Conservation (phyloP, 495 filamentous ascomycete genomes). For the Venustampulla echinocandica region DNA sequence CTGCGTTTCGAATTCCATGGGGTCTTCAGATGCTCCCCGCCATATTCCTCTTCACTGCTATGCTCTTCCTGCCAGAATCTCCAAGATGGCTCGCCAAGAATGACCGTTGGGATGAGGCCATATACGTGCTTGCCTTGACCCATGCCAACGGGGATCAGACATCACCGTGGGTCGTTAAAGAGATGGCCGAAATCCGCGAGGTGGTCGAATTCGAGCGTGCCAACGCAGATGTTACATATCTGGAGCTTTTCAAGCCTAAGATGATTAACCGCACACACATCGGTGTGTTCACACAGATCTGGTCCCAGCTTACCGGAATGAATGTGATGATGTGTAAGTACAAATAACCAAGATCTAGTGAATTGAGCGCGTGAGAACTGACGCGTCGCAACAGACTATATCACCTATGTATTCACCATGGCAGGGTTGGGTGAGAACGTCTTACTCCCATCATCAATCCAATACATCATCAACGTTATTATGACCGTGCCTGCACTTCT, state of each 20-base stretch:
- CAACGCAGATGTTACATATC: constrained; percentile 52
- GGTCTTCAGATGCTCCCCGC: constrained; percentile 68
- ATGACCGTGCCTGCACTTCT: constrained; percentile 48
- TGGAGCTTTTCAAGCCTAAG: constrained; percentile 57
- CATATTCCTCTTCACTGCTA: constrained; percentile 50
- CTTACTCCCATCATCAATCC: constrained; percentile 60
- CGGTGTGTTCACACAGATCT: constrained; percentile 74
- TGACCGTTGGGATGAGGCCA: constrained; percentile 64
- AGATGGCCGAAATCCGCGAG: constrained; percentile 61
- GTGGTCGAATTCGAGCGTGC: constrained; percentile 61
- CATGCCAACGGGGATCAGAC: constrained; percentile 58
- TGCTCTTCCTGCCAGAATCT: constrained; percentile 63
- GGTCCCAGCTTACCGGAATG: constrained; percentile 78
- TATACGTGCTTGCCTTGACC: constrained; percentile 53
- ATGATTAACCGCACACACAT: constrained; percentile 72
- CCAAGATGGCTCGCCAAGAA: constrained; percentile 70
- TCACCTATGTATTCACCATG: constrained; percentile 64
- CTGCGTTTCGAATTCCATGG: constrained; percentile 67
- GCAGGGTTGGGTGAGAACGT: constrained; percentile 52
- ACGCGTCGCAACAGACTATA: constrained; percentile 32
- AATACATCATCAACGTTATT: constrained; percentile 62
- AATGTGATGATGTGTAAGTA: constrained; percentile 74
- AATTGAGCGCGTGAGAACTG: no score
- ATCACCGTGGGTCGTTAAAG: constrained; percentile 52
- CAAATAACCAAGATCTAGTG: no score